Evolutionary conservation across 2,329 filamentous ascomycete species (phyloP).

Genomic region (Phaeomoniella chlamydospora): DNA sequence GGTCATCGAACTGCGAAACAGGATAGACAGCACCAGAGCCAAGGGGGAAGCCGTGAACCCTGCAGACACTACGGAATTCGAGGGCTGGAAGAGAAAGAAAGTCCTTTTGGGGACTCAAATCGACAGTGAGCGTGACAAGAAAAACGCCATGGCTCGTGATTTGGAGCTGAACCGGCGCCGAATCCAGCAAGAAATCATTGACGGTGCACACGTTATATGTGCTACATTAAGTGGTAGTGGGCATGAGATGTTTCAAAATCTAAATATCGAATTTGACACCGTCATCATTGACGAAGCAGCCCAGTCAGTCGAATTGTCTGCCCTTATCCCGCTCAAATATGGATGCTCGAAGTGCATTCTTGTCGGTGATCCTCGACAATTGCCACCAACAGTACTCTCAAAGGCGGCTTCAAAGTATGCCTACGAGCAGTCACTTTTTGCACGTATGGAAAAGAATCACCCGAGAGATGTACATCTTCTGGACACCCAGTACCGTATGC

Average conservation of each 20-base stretch:
- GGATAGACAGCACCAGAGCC: constrained; percentile 52
- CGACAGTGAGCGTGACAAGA: constrained; percentile 73
- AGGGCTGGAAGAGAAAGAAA: constrained; percentile 63
- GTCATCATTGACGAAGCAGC: constrained; percentile 97
- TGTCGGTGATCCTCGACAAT: constrained; percentile 92
- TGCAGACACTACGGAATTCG: constrained; percentile 59
- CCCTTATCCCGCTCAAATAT: constrained; percentile 92
- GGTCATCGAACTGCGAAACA: constrained; percentile 55
- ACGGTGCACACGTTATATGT: constrained; percentile 83
- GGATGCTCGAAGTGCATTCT: constrained; percentile 93
- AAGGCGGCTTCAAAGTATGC: constrained; percentile 83
- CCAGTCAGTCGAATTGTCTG: constrained; percentile 94
- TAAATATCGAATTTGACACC: constrained; percentile 95
- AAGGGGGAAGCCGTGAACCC: constrained; percentile 27
- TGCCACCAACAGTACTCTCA: constrained; percentile 90
- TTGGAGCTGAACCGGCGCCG: constrained; percentile 71
- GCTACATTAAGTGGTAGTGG: constrained; percentile 90
- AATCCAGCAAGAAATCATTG: constrained; percentile 81
- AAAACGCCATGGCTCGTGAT: constrained; percentile 67
- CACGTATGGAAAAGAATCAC: constrained; percentile 91
- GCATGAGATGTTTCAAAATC: constrained; percentile 90
- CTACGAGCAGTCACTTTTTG: constrained; percentile 96
- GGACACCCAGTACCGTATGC: constrained; percentile 99
- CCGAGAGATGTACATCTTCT: constrained; percentile 79
- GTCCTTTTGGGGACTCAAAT: constrained; percentile 66